Conservation (phyloP, 176 grass and related monocot genomes). For the Raddia guianensis region DNA sequence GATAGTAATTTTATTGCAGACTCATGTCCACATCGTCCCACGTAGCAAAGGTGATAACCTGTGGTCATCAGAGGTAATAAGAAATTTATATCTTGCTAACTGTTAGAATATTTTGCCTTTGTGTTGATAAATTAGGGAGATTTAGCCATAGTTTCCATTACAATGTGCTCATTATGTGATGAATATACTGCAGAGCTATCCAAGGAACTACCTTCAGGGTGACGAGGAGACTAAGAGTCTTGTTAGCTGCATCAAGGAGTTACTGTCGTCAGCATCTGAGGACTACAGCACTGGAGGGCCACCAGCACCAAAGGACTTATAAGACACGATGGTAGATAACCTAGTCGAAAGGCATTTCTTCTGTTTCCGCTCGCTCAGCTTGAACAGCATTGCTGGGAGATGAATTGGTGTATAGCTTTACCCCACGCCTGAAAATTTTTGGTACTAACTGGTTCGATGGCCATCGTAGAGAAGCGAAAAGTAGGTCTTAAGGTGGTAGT, state of each 20-base stretch:
- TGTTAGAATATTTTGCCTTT: neutral
- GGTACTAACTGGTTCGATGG: conserved; percentile 14
- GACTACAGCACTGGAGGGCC: conserved; percentile 31
- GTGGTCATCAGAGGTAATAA: conserved; percentile 76
- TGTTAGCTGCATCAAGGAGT: conserved; percentile 61
- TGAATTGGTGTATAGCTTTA: conserved; percentile 39
- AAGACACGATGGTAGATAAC: conserved; percentile 34
- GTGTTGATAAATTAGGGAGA: neutral
- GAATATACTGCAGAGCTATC: conserved; percentile 57
- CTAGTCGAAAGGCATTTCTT: neutral
- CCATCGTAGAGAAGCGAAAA: conserved; percentile 4
- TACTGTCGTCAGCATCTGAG: conserved; percentile 42
- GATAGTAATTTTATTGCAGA: conserved; percentile 51
- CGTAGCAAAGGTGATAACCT: conserved; percentile 68
- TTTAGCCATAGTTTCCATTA: conserved; percentile 1
- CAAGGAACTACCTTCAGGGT: conserved; percentile 52
- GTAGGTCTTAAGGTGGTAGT: conserved; percentile 12
- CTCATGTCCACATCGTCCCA: conserved; percentile 91
- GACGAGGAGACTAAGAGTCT: conserved; percentile 60
- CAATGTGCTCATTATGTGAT: conserved; percentile 1
- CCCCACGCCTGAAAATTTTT: conserved; percentile 36
- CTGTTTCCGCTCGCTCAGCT: neutral
- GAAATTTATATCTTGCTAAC: neutral
- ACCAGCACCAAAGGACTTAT: conserved; percentile 37
- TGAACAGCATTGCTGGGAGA: conserved; percentile 33